phyloP scores from a whole-genome alignment of 2,329 filamentous ascomycete genomes.

The Fusarium pseudonygamai region DNA sequence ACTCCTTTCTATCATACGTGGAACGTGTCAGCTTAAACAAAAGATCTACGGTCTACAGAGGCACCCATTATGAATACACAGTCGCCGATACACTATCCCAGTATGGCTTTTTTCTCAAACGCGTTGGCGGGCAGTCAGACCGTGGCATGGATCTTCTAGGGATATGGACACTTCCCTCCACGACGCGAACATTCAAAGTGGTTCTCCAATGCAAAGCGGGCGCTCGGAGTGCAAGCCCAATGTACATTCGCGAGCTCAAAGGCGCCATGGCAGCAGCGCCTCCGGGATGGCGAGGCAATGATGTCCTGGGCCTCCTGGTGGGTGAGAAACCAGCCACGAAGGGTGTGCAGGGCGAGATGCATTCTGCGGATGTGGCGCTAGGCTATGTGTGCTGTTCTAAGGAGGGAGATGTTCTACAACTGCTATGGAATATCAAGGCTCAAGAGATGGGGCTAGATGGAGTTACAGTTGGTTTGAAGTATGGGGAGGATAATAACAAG shows the following conservation, averaged over 20 bases:
- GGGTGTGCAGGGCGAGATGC: slow-evolving; percentile 78
- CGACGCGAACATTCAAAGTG: slow-evolving; percentile 53
- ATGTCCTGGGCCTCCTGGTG: slow-evolving; percentile 77
- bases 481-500: slow-evolving; percentile 50
- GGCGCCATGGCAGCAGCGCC: slow-evolving; percentile 81
- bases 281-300: slow-evolving; percentile 71
- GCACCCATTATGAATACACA: slow-evolving; percentile 82
- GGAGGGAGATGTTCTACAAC: slow-evolving; percentile 69
- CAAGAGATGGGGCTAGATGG: slow-evolving; percentile 70
- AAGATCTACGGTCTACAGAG: slow-evolving; percentile 70
- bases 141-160: slow-evolving; percentile 80
- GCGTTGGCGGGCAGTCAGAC: slow-evolving; percentile 74
- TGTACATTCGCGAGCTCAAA: slow-evolving; percentile 77
- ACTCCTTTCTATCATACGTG: slow-evolving; percentile 73
- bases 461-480: slow-evolving; percentile 60
- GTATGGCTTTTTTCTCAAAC: slow-evolving; percentile 71
- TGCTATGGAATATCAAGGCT: slow-evolving; percentile 77
- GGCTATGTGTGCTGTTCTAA: slow-evolving; percentile 71
- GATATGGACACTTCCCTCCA: slow-evolving; percentile 67
- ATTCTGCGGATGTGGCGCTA: slow-evolving; percentile 71
- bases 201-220: slow-evolving; percentile 76
- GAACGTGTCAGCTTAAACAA: slow-evolving; percentile 63
- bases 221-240: slow-evolving; percentile 62
- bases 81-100: slow-evolving; percentile 63
- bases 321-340: slow-evolving; percentile 76